Conservation (phyloP, 257 asterid species). For the Asclepias syriaca region DNA sequence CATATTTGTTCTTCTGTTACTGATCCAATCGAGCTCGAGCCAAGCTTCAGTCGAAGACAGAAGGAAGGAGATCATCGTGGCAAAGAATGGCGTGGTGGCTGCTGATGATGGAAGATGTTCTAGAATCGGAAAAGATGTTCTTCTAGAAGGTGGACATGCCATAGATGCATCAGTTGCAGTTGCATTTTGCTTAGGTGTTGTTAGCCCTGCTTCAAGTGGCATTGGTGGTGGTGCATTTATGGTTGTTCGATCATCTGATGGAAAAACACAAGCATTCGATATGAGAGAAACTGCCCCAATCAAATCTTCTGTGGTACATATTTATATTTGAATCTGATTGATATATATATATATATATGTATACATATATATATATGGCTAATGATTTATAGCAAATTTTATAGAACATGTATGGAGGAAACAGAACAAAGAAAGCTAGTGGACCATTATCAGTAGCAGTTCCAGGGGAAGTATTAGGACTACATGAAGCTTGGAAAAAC, state of each 20-base stretch:
- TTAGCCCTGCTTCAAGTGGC: constrained; percentile 73
- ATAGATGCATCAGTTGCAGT: constrained; percentile 83
- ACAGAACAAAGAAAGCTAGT: constrained; percentile 29
- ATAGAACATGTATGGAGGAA: constrained; percentile 53
- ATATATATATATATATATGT: too few relatives aligned
- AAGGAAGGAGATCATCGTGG: constrained; percentile 25
- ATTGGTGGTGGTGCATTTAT: constrained; percentile 79
- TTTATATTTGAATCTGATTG: too few relatives aligned
- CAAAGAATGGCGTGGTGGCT: constrained; percentile 44
- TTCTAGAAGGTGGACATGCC: constrained; percentile 60
- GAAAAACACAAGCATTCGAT: constrained; percentile 43
- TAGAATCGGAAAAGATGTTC: constrained; percentile 42
- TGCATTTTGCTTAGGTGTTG: constrained; percentile 61
- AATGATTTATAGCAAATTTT: not conserved
- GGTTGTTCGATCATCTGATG: constrained; percentile 41
- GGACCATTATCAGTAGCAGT: constrained; percentile 60
- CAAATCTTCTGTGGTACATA: constrained; percentile 32
- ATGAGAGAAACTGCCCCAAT: constrained; percentile 70
- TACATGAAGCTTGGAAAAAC: constrained; percentile 47
- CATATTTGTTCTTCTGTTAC: not conserved
- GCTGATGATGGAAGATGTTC: constrained; percentile 65
- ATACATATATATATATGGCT: too few relatives aligned
- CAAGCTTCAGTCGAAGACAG: constrained; percentile 7
- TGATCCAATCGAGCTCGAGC: not conserved
- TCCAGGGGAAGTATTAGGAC: constrained; percentile 76